Evolutionary conservation across 148 eudicot species (phyloP), one percentile per base, ranked within the genome.

Genomic region (Vaccinium darrowii): DNA sequence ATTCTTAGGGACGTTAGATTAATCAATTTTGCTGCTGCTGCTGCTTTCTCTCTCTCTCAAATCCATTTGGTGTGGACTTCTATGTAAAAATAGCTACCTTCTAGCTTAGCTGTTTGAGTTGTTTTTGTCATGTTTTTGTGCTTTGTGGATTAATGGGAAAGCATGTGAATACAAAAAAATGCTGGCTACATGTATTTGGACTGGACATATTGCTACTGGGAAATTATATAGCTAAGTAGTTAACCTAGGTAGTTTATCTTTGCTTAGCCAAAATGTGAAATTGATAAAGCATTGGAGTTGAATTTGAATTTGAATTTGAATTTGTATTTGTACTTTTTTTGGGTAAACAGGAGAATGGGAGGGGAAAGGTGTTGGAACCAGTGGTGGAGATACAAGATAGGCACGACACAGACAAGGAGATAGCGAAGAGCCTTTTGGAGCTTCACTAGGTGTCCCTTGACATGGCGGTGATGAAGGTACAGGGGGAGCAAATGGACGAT

Each of bases 401-500:
- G 4, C 87, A 94, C 80, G 95, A 94, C 65, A 90, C 95, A 0
- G 99, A 94, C 27, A 93, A 92, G 89, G 99, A 93, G 90, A 93
- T 96, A 21, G 99, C 93, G 85, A 84, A 85, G 84, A 93, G 95
- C 78, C 85, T 96, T 18, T 76, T 94, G 81, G 98, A 96, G 94
- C 93, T 96, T 4, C 98, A 94, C 88, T 98, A 94, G 81, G 91
- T 94, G 90, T 96, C 94, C 88, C 63, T 96, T 4, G 97, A 96
- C 92, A 96, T 96, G 98, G 90, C 98, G 1, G 98, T 96, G 83
- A 98, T 96, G 63, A 97, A 93, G 89, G 90, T 94, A 0, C 98
- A 94, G 50, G 98, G 98, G 7, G 98, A 96, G 87, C 92, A 96
- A 65, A 92, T 94, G 94, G 98, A 96, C 69, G 90, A 96, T 84